A percentile compares a stretch with the other conserved stretches of the same genome.
phyloP scores from a whole-genome alignment of 2,329 filamentous ascomycete species.

The Nannizziopsis arthrosporioides region DNA sequence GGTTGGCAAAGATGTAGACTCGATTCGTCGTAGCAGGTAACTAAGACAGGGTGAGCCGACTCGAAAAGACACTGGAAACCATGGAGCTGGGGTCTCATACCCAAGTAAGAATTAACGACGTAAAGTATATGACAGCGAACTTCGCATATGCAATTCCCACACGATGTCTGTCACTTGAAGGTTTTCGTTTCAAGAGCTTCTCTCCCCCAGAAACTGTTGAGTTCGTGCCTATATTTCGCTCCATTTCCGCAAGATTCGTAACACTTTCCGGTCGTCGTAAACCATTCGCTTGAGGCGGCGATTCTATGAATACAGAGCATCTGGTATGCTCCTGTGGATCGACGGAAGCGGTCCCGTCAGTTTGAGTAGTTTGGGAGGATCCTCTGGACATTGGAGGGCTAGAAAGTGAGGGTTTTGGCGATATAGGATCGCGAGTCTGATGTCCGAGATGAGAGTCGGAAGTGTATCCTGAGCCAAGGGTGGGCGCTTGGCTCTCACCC shows the following conservation, averaged over 20 bases:
- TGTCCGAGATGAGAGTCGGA: no score
- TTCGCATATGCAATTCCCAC: slow-evolving; percentile 32
- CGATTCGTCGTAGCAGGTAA: slow-evolving; percentile 66
- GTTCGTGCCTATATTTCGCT: background rate
- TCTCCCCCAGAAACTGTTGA: background rate
- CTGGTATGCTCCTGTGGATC: no score
- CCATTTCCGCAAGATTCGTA: background rate
- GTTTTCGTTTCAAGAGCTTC: slow-evolving; percentile 5
- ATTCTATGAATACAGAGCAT: no score
- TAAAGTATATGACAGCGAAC: slow-evolving; percentile 31
- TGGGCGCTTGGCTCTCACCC: no score
- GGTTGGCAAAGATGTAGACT: slow-evolving; percentile 55
- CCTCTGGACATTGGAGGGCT: no score
- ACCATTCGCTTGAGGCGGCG: no score
- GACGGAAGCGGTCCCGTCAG: no score
- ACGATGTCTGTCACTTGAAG: slow-evolving; percentile 24
- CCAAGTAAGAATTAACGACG: slow-evolving; percentile 35
- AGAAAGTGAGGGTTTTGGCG: no score
- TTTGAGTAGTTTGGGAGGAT: no score
- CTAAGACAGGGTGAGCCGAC: slow-evolving; percentile 16
- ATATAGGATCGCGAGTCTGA: no score
- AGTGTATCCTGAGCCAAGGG: no score
- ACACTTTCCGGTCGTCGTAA: no score
- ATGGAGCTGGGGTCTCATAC: slow-evolving; percentile 16
- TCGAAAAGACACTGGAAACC: background rate